Conservation (phyloP, 331 rosid genomes). For the Saraca asoca region DNA sequence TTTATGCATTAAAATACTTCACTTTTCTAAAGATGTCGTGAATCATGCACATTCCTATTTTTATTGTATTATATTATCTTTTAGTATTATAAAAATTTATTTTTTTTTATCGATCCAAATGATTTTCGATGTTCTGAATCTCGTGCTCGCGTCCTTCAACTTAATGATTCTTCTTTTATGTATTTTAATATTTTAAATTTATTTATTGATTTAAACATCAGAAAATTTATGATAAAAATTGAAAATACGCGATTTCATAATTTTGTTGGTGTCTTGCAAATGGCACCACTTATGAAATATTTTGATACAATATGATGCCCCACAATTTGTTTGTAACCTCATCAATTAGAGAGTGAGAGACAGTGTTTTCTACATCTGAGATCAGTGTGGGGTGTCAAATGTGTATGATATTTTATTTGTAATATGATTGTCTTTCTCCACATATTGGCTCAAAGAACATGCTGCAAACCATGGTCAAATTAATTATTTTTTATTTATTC, state of each 20-base stretch:
- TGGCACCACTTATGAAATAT: too few relatives aligned
- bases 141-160: too few relatives aligned
- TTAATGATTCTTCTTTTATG: too few relatives aligned
- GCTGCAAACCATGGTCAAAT: constrained; percentile 20
- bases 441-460: neutral
- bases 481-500: neutral
- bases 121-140: too few relatives aligned
- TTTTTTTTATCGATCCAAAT: too few relatives aligned
- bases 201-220: too few relatives aligned
- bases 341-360: constrained; percentile 21
- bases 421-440: neutral
- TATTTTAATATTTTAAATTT: too few relatives aligned
- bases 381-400: neutral
- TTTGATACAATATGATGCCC: constrained; percentile 14
- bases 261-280: too few relatives aligned
- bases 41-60: constrained; percentile 37
- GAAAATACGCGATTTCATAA: too few relatives aligned
- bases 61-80: too few relatives aligned
- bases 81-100: too few relatives aligned
- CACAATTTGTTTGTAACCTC: constrained; percentile 20
- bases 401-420: neutral
- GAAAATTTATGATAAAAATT: too few relatives aligned
- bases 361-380: constrained; percentile 11
- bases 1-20: constrained; percentile 16
- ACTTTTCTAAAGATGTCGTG: constrained; percentile 25